Base-by-base conservation (phyloP, 2,329 filamentous ascomycete genomes). In the Didymella pinodella region DNA sequence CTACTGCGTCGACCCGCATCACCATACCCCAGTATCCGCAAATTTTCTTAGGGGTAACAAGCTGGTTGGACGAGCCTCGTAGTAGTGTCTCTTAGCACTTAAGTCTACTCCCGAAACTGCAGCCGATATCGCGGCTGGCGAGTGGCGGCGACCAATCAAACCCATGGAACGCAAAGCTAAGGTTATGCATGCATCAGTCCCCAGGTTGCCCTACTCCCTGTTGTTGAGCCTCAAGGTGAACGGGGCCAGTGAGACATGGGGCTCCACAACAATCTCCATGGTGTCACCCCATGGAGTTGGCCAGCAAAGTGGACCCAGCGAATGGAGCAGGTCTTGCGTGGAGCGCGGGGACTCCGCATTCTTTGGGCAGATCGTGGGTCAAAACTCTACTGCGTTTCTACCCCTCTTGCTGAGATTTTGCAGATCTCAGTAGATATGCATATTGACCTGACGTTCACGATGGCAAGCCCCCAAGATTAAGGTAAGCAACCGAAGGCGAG, bases 141-240 rank as follows among this genome's bases (percentile, higher is more conserved):
- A 16, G 57, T 8, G 8, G 3, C 8, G 25, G 16, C n/a, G 34
- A 22, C 68, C 67, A 70, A 68, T 69, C 50, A 65, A 18, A 45
- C 1, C 32, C 22, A n/a, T 26, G 7, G 25, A 41, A 5, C 12
- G 7, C 12, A 22, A 4, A 22, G 38, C 55, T 54, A 53, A 41
- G 43, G 25, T 32, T 32, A 58, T 48, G 41, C 50, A 48, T 48
- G 57, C 56, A 48, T 48, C 41, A 43, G 31, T 45, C 49, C 57
- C 56, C 57, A 55, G 58, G 48, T 38, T 34, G 18, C 56, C 51
- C 61, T 68, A 67, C 68, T 65, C 62, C 14, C 51, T 18, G 52
- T 59, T 62, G 61, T 71, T 70, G 68, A 72, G 69, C 69, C 69
- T 69, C 67, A 72, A 61, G 63, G 41, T 59, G 54, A 64, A 57